Evolutionary conservation across 495 filamentous ascomycete species (phyloP), one percentile per base, ranked within the genome.

Genomic region (Podospora fimiseda): DNA sequence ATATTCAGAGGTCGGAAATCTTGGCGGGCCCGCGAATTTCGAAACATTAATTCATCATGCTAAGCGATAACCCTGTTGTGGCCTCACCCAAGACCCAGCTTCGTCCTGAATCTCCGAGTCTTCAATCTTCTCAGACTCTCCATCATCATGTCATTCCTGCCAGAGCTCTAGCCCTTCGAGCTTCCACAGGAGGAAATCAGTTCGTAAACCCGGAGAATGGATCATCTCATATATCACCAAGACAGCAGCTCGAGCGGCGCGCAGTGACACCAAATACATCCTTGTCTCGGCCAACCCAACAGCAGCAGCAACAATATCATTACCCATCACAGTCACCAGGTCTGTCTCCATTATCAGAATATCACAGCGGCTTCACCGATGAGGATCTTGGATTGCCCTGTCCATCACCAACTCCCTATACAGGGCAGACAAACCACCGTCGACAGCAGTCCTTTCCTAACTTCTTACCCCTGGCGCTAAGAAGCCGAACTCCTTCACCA

Each of bases 31-130:
- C n/a, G n/a, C 42, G 18, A 22, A 44, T 51, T 23, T 62, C 66
- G 66, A 71, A 69, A 69, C 70, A 68, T 65, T 69, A 71, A 56
- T 50, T 52, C 56, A 67, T 65, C 63, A 75, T 74, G 71, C 71
- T 73, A 73, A 73, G 66, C 59, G 55, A 55, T 58, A 63, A 59
- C 55, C 57, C 65, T 55, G 53, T 53, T 52, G 22, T 53, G 36
- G 15, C 57, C 52, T 61, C 63, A 42, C 53, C 55, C 33, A 61
- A 50, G 43, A 16, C 52, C 37, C 51, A 61, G 47, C 33, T 42
- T 22, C 46, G 33, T 21, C 42, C 59, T 19, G 22, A 57, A 33
- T 19, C 49, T 13, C 59, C 43, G 21, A 5, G 21, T 47, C 44
- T 14, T 47, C 44, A 20, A 24, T n/a, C 11, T 33, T 23, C 44